Conservation (phyloP, 1,284 basidiomycete species). For the Cystobasidiaceae sp. region DNA sequence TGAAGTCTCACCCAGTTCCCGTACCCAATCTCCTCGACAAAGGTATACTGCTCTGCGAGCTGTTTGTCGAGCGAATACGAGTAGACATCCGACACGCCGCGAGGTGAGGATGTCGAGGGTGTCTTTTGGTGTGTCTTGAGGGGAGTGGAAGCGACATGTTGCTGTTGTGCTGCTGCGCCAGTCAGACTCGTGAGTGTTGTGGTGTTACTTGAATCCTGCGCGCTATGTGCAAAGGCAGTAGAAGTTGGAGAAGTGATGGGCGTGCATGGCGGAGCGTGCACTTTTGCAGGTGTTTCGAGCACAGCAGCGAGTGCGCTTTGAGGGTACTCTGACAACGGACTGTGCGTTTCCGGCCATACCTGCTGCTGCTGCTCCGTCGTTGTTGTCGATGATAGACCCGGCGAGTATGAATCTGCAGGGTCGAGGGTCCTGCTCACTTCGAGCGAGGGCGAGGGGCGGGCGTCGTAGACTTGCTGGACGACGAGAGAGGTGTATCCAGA, state of each 20-base stretch:
- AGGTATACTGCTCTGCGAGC: conserved; percentile 28
- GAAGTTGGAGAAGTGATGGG: too few relatives aligned
- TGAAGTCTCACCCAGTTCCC: conserved; percentile 86
- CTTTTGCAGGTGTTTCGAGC: too few relatives aligned
- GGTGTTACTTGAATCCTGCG: too few relatives aligned
- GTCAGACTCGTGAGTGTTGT: too few relatives aligned
- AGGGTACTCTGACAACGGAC: too few relatives aligned
- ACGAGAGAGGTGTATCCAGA: conserved; percentile 6
- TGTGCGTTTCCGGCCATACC: too few relatives aligned
- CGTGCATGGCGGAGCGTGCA: too few relatives aligned
- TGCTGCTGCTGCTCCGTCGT: background rate
- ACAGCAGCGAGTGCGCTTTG: too few relatives aligned
- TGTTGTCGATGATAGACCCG: background rate
- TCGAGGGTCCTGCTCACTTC: conserved; percentile 21
- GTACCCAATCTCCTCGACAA: conserved; percentile 61
- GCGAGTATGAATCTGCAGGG: conserved; percentile 8
- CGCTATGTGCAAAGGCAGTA: too few relatives aligned
- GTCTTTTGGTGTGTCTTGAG: background rate
- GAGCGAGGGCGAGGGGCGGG: conserved; percentile 22
- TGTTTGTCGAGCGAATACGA: conserved; percentile 3
- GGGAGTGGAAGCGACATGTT: conserved; percentile 32
- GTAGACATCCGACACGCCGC: conserved; percentile 20
- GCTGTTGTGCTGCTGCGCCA: too few relatives aligned
- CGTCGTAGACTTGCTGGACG: conserved; percentile 21
- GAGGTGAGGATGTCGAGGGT: conserved; percentile 29